Percentiles rank a stretch among this genome's conserved stretches.
Evolutionary conservation across 202 grass and related monocot genomes (phyloP).

Genomic region (Saccharum hybrid): DNA sequence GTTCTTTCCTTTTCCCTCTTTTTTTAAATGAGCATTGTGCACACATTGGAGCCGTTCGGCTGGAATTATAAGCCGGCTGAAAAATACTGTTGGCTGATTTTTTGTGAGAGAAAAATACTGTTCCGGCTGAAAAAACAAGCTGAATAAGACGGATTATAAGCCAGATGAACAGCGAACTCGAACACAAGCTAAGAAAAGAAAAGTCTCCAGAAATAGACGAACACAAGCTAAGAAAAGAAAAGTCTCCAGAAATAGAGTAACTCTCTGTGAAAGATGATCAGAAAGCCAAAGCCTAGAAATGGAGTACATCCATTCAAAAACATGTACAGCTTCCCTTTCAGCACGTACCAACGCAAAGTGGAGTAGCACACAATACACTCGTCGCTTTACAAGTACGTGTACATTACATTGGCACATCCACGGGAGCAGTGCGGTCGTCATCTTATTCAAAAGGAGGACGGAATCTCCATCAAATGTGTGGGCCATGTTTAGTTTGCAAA

Average conservation of each 20-base stretch:
- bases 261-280: too few relatives aligned
- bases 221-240: too few relatives aligned
- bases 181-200: too few relatives aligned
- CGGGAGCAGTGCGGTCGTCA: not conserved
- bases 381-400: not conserved
- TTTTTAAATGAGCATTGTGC: constrained; percentile 6
- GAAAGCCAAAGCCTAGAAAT: not conserved
- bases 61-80: too few relatives aligned
- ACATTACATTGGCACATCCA: not conserved
- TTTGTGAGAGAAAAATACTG: too few relatives aligned
- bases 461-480: constrained; percentile 12
- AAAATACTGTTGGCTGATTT: too few relatives aligned
- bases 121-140: too few relatives aligned
- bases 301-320: not conserved
- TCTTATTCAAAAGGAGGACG: not conserved
- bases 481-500: not conserved
- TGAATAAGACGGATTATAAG: too few relatives aligned
- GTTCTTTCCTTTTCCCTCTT: not conserved
- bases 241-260: too few relatives aligned
- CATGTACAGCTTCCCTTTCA: not conserved
- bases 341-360: not conserved
- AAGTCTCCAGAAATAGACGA: too few relatives aligned
- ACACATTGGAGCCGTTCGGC: too few relatives aligned
- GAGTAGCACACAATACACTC: not conserved
- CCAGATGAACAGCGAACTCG: too few relatives aligned